Evolutionary conservation across 2,329 filamentous ascomycete species (phyloP).

Genomic region (Grosmannia huntii): DNA sequence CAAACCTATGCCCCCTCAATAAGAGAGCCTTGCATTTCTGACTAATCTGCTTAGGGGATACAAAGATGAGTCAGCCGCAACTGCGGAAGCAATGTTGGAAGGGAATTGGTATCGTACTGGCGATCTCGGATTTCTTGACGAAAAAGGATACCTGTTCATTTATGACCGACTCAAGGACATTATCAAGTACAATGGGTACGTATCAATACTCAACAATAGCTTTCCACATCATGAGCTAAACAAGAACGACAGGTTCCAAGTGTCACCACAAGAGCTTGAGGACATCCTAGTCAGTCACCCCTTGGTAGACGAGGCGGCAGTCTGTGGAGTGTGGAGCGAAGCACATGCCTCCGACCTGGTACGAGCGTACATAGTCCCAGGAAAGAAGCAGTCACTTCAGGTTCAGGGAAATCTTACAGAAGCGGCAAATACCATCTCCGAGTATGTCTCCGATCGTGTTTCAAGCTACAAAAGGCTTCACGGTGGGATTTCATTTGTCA

Average conservation of each 20-base stretch:
- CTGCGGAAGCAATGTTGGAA: constrained; percentile 41
- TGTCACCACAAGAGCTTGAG: constrained; percentile 68
- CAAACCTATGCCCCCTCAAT: no score
- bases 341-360: constrained; percentile 31
- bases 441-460: constrained; percentile 8
- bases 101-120: constrained; percentile 63
- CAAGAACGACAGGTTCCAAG: constrained; percentile 33
- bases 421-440: constrained; percentile 4
- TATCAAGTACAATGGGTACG: constrained; percentile 62
- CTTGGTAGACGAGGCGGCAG: constrained; percentile 42
- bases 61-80: constrained; percentile 54
- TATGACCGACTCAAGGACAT: constrained; percentile 45
- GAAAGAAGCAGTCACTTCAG: not conserved
- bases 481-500: constrained; percentile 29
- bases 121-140: constrained; percentile 61
- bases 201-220: no score
- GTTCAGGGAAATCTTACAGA: not conserved
- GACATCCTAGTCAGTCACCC: constrained; percentile 15
- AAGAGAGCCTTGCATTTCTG: not conserved
- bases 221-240: not conserved
- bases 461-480: constrained; percentile 15
- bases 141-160: constrained; percentile 62
- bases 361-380: constrained; percentile 5
- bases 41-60: constrained; percentile 44
- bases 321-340: constrained; percentile 50